These are phyloP conservation scores for Jaltomata sinuosa DNA, from an alignment of 257 asterid genomes.

Conservation along the genomic window DNA sequence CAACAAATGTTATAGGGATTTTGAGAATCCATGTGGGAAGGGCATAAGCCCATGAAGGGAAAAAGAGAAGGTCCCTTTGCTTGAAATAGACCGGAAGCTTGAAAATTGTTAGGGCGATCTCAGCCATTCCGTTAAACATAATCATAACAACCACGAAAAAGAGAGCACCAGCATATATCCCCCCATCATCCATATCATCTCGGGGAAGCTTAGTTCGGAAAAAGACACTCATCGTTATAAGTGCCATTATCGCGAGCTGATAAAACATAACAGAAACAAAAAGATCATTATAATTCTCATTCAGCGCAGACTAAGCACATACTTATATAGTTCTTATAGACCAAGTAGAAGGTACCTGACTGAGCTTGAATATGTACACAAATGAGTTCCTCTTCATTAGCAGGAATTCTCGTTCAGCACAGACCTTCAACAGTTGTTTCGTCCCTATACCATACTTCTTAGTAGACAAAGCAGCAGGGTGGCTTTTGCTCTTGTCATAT, in stretches of 20 bases:
- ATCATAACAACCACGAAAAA: conserved; percentile 31
- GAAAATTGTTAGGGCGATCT: conserved; percentile 47
- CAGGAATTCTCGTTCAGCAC: conserved; percentile 42
- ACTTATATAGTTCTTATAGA: neutral
- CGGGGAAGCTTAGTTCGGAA: conserved; percentile 40
- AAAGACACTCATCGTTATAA: conserved; percentile 35
- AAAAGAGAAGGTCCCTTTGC: conserved; percentile 49
- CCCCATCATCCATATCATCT: conserved; percentile 26
- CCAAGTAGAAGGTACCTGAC: conserved; percentile 26
- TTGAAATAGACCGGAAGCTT: conserved; percentile 64
- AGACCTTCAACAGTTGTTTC: conserved; percentile 48
- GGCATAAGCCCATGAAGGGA: conserved; percentile 56
- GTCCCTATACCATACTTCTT: conserved; percentile 43
- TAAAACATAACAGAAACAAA: neutral
- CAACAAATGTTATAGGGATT: conserved; percentile 40
- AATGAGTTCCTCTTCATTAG: conserved; percentile 55
- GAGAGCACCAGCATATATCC: conserved; percentile 43
- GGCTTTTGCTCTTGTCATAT: conserved; percentile 56
- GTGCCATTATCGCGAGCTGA: conserved; percentile 31
- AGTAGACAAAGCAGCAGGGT: conserved; percentile 67
- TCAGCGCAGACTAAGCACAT: neutral
- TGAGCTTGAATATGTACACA: conserved; percentile 34
- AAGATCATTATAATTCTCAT: conserved; percentile 15
- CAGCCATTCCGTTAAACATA: conserved; percentile 58
- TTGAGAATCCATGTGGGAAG: conserved; percentile 54